Conservation (phyloP, 768 basidiomycete species). For the Candolleomyces aberdarensis region DNA sequence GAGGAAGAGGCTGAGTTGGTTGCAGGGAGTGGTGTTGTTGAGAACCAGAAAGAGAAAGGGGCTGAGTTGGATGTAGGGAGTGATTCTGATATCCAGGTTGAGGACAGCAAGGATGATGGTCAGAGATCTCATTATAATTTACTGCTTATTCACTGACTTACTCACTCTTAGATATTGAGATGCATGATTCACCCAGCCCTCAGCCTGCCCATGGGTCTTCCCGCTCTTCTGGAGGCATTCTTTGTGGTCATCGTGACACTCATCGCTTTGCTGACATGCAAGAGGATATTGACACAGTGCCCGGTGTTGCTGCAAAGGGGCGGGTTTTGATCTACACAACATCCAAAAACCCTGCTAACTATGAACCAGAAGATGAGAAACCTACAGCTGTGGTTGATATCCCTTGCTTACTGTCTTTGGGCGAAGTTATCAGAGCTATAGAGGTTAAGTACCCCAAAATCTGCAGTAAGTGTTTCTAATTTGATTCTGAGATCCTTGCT, state of each 20-base stretch:
- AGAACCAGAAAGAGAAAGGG: neutral
- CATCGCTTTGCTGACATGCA: neutral
- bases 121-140: too few relatives aligned
- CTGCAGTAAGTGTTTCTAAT: neutral
- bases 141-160: too few relatives aligned
- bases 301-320: neutral
- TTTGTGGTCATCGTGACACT: neutral
- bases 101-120: too few relatives aligned
- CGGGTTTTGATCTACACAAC: neutral
- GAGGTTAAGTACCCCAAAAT: neutral
- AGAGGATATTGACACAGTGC: neutral
- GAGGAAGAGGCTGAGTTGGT: neutral
- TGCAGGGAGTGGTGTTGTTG: neutral
- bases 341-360: neutral
- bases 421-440: neutral
- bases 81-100: neutral
- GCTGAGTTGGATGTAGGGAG: neutral
- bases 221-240: neutral
- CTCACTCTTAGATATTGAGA: neutral
- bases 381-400: too few relatives aligned
- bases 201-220: neutral
- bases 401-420: neutral
- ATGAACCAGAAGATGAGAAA: too few relatives aligned
- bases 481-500: neutral
- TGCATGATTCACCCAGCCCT: neutral